Conservation (phyloP, 1,284 basidiomycete genomes). For the Mycena citricolor region DNA sequence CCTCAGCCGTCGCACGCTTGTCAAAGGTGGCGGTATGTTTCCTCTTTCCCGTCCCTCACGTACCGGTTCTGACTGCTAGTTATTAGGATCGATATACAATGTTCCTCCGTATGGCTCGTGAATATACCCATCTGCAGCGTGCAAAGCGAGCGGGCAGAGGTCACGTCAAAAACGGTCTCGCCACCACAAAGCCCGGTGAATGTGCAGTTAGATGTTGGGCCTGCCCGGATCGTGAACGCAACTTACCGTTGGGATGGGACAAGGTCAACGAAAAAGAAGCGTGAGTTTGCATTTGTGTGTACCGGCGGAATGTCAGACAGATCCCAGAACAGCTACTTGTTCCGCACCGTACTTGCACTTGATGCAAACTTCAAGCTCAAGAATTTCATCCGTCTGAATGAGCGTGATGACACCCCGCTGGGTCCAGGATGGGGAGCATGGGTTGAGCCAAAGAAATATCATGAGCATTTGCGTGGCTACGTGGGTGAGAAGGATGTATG, state of each 20-base stretch:
- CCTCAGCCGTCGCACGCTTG: too few species aligned
- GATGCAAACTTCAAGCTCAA: conserved; percentile 26
- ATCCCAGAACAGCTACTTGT: conserved; percentile 13
- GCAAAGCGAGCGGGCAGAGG: conserved; percentile 6
- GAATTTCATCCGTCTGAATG: conserved; percentile 13
- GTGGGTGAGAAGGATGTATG: conserved; percentile 19
- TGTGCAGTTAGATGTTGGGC: conserved; percentile 8
- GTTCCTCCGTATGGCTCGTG: background rate
- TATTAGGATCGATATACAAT: conserved; percentile 5
- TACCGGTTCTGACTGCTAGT: too few species aligned
- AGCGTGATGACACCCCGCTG: conserved; percentile 15
- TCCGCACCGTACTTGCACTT: conserved; percentile 14
- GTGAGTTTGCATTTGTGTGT: background rate
- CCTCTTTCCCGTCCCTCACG: too few species aligned
- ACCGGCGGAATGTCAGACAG: background rate
- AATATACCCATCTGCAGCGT: background rate
- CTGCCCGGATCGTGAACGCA: conserved; percentile 4
- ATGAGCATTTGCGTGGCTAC: conserved; percentile 15
- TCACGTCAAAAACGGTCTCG: background rate
- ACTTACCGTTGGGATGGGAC: conserved; percentile 10
- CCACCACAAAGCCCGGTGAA: conserved; percentile 1
- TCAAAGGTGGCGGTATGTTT: too few species aligned
- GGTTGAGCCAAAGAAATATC: conserved; percentile 13
- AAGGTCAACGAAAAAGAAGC: background rate
- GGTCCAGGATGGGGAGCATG: conserved; percentile 18